Evolutionary conservation across 352 stramenopile species (phyloP).

Genomic region (Pythium sukuiense): DNA sequence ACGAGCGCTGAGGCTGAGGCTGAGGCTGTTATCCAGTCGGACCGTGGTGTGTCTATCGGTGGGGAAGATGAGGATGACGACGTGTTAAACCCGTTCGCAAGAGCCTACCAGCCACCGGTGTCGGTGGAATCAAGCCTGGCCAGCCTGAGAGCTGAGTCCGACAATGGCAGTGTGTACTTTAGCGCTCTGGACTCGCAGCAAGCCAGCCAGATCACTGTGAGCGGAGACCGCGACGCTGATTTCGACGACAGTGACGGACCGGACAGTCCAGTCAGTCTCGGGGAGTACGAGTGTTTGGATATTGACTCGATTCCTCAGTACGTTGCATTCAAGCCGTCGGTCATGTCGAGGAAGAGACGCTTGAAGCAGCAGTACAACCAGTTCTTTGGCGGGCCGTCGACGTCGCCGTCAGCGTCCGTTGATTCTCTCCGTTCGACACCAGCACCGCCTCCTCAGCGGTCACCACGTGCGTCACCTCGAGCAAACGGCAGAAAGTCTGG

Average conservation of each 20-base stretch:
- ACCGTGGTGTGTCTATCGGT: background rate
- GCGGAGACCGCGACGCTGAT: constrained; percentile 16
- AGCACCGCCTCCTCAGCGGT: background rate
- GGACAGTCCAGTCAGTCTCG: constrained; percentile 55
- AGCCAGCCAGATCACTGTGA: constrained; percentile 13
- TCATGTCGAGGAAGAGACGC: constrained; percentile 20
- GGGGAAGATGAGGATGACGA: constrained; percentile 47
- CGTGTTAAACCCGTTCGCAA: constrained; percentile 66
- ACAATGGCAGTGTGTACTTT: constrained; percentile 28
- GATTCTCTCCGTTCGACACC: constrained; percentile 7
- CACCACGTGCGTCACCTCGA: constrained; percentile 11
- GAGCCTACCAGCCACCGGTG: constrained; percentile 42
- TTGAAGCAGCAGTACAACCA: constrained; percentile 24
- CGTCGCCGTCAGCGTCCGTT: constrained; percentile 16
- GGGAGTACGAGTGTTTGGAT: constrained; percentile 73
- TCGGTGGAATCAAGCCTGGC: constrained; percentile 38
- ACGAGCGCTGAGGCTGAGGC: background rate
- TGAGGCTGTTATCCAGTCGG: background rate
- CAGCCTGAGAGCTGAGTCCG: constrained; percentile 31
- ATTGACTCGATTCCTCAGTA: constrained; percentile 77
- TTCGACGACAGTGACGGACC: constrained; percentile 22
- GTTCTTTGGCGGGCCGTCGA: constrained; percentile 27
- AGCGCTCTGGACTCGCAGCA: constrained; percentile 29
- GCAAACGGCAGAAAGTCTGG: constrained; percentile 16
- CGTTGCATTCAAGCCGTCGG: constrained; percentile 61